Base-by-base conservation (phyloP, 1,284 basidiomycete genomes). In the Puccinia triticina region DNA sequence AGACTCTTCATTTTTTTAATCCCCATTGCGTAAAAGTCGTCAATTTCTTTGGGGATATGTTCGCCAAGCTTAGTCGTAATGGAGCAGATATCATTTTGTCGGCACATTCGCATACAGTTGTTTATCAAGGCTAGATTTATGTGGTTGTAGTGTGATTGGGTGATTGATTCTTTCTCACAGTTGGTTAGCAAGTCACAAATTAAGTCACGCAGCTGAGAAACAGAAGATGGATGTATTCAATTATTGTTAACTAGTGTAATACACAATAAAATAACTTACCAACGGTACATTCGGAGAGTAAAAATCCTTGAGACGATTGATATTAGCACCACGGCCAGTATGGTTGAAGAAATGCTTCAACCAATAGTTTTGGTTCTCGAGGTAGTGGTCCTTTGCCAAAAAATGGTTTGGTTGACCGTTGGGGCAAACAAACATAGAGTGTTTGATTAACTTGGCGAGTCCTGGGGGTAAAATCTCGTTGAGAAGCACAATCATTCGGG, bases 301-400 rank as follows among this genome's bases (percentile, higher is more conserved):
- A 0, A 57, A 21, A 61, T 76, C 23, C 21, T 57, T 76, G 14
- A 76, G 32, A 29, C 55, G 14, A 26, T 76, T 26, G n/a, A 76
- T 76, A 1, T 76, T 34, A 32, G 50, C 61, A 5, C 74, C 74
- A 16, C 37, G 34, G 7, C 55, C 74, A 7, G 74, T 61, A 26
- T 76, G 55, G 32, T 76, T 76, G 34, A 43, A 76, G 26, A 76
- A 76, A n/a, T 76, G 26, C n/a, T 76, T 76, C 32, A 76, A 61
- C 74, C 74, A 76, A 21, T 59, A 76, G 37, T 76, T 76, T 21
- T 76, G 55, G n/a, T 43, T 3, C 18, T 76, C 55, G 0, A 76
- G 59, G 21, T 57, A 76, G 23, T 26, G 21, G 34, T 76, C 74
- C 21, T 57, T 76, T 23, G 74, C 55, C 4, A 76, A 34, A 61